Evolutionary conservation across 2,329 filamentous ascomycete genomes (phyloP), one percentile per base, ranked within the genome.

Genomic region (Pseudogymnoascus verrucosus): DNA sequence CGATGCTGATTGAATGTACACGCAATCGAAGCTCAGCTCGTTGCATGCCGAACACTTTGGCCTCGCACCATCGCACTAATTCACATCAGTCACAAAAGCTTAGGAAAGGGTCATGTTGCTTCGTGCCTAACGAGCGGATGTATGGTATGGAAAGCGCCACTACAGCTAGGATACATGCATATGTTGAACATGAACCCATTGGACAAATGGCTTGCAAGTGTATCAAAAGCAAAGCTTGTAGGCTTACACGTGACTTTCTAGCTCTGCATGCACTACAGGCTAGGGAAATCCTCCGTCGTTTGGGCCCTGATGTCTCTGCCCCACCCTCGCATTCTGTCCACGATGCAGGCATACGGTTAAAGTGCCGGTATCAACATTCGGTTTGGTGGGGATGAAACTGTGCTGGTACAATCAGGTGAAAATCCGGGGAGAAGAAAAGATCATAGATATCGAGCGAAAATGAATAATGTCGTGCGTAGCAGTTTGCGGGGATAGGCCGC

Each of bases 31-130:
- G 5, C 74, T 76, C 31, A 78, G 70, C 36, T 76, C 74, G 14
- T 65, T 67, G 63, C 78, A 80, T 23, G 74, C 70, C n/a, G 74
- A 75, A 65, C 78, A 80, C 47, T 73, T 74, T 11, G 78, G 78
- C 19, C 76, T 72, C 10, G 66, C 67, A 10, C 78, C 78, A 70
- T 80, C 77, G 62, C 78, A 80, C 71, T 78, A 66, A 23, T 70
- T 70, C 40, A 60, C 28, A 16, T 63, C 12, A 60, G 61, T 64
- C 34, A 65, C 60, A 40, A 57, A 37, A 40, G 11, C 16, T 36
- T 16, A 40, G 37, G n/a, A 19, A 16, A 40, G n/a, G 37, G n/a
- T 8, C 26, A 34, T 36, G 42, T 39, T 23, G 23, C 14, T 37
- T 40, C 12, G 36, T 37, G 36, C 36, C 12, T 37, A 37, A 37